These are phyloP conservation scores for Botryobasidium botryosum DNA, from an alignment of 768 basidiomycete genomes.

Conservation along the genomic window DNA sequence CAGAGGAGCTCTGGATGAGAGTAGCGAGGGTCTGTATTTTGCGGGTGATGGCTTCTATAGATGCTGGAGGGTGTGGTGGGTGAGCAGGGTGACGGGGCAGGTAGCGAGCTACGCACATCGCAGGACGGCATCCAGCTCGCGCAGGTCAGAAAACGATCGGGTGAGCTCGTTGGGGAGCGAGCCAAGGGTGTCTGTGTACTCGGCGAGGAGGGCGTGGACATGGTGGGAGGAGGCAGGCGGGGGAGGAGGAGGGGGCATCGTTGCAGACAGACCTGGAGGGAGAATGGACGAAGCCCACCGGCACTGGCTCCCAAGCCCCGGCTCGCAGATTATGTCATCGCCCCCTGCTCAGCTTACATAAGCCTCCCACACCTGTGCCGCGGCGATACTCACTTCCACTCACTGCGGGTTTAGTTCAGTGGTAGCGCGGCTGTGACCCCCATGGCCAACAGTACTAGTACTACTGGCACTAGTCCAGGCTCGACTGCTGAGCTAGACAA, in stretches of 20 bases:
- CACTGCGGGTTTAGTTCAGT: too few species aligned
- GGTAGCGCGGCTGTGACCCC: too few species aligned
- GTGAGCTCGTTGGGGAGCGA: slow-evolving; percentile 88
- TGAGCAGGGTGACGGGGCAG: neutral
- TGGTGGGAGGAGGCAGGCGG: slow-evolving; percentile 39
- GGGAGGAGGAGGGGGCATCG: slow-evolving; percentile 18
- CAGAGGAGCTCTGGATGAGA: slow-evolving; percentile 51
- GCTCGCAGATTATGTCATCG: too few species aligned
- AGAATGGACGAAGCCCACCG: too few species aligned
- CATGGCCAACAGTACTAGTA: too few species aligned
- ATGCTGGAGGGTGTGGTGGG: slow-evolving; percentile 30
- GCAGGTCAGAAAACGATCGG: slow-evolving; percentile 84
- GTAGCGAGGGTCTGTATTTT: slow-evolving; percentile 61
- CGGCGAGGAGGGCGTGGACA: slow-evolving; percentile 34
- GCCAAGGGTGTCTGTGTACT: slow-evolving; percentile 86
- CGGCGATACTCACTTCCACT: too few species aligned
- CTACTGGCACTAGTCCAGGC: too few species aligned
- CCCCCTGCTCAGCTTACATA: too few species aligned
- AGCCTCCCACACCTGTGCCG: too few species aligned
- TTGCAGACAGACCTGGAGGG: too few species aligned
- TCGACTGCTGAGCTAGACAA: too few species aligned
- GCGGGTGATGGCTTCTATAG: slow-evolving; percentile 61
- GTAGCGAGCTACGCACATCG: slow-evolving; percentile 21
- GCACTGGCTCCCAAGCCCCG: too few species aligned
- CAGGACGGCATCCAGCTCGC: slow-evolving; percentile 95